Conservation (phyloP, 2,329 filamentous ascomycete species). For the Neonectria ditissima region DNA sequence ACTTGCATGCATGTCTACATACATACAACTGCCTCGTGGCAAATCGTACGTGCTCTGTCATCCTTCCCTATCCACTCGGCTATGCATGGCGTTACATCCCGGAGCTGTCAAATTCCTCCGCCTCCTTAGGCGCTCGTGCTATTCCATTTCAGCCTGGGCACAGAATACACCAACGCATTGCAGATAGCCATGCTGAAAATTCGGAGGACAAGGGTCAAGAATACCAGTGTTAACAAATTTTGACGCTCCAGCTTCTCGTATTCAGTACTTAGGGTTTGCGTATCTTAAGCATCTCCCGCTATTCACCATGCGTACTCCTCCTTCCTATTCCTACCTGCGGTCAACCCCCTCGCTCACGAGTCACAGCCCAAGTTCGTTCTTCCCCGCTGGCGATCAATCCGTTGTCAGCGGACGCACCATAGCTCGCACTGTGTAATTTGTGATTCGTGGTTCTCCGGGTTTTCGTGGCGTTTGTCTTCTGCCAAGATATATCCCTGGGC, state of each 20-base stretch:
- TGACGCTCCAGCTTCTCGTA: background rate
- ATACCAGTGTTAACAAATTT: no score
- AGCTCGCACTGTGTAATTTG: background rate
- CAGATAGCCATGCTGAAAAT: background rate
- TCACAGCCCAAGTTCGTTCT: background rate
- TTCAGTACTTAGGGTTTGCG: background rate
- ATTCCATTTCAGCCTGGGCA: constrained; percentile 1
- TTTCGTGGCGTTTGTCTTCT: background rate
- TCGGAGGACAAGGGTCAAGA: background rate
- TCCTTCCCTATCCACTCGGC: background rate
- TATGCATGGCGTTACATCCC: constrained; percentile 23
- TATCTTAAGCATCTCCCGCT: background rate
- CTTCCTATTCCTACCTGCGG: background rate
- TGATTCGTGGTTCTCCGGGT: background rate
- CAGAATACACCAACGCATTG: background rate
- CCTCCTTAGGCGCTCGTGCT: constrained; percentile 7
- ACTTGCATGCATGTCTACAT: background rate
- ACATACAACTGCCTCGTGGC: background rate
- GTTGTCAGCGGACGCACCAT: constrained; percentile 12
- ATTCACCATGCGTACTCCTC: background rate
- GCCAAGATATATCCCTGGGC: background rate
- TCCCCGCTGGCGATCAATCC: constrained; percentile 2
- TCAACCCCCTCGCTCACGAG: background rate
- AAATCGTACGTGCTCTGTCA: constrained; percentile 8
- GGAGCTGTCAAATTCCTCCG: constrained; percentile 8